These are phyloP conservation scores for Parastagonospora nodorum DNA, from an alignment of 2,329 filamentous ascomycete genomes.

Conservation along the genomic window DNA sequence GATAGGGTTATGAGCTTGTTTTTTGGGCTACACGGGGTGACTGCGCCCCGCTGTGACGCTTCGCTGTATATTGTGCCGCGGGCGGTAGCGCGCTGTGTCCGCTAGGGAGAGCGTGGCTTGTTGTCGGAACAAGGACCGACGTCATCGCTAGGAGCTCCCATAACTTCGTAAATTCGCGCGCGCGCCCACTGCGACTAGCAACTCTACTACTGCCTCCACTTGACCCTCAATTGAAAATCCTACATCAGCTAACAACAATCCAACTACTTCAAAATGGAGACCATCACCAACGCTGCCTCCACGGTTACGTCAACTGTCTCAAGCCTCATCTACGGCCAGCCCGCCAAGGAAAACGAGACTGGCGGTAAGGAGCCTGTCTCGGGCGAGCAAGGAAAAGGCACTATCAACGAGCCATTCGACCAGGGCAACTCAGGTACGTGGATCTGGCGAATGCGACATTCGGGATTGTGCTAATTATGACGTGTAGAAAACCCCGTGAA, in stretches of 20 bases:
- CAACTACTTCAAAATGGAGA: constrained; percentile 38
- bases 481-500: constrained; percentile 14
- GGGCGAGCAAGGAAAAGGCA: constrained; percentile 70
- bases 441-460: neutral
- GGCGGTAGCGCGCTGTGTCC: neutral
- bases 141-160: constrained; percentile 20
- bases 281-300: constrained; percentile 42
- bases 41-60: constrained; percentile 19
- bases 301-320: constrained; percentile 33
- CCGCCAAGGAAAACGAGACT: constrained; percentile 36
- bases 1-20: constrained; percentile 9
- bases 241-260: neutral
- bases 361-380: constrained; percentile 70
- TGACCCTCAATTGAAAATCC: neutral
- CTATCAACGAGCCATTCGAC: constrained; percentile 75
- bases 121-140: constrained; percentile 16
- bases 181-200: constrained; percentile 1
- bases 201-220: neutral
- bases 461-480: constrained; percentile 9
- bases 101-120: constrained; percentile 7
- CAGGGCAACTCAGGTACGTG: constrained; percentile 70
- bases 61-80: constrained; percentile 18
- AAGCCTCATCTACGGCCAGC: constrained; percentile 47
- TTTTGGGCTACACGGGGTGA: constrained; percentile 4
- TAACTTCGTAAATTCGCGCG: constrained; percentile 11